Percentiles rank a stretch among this genome's conserved stretches.
These are phyloP conservation scores for Eucalyptus caleyi DNA, from an alignment of 345 rosid species.

Conservation along the genomic window DNA sequence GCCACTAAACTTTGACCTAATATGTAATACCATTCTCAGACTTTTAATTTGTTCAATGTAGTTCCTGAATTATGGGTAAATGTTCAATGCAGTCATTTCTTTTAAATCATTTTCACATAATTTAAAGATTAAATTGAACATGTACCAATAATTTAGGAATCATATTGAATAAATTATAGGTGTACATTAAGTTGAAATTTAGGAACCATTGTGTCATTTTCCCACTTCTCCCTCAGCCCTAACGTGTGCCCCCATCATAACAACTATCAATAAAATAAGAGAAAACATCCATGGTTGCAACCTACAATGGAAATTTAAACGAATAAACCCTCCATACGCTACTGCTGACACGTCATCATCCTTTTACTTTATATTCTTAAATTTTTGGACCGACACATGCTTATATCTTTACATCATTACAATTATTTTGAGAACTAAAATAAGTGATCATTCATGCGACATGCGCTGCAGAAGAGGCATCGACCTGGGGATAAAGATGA, in stretches of 20 bases:
- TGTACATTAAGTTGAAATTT: not conserved
- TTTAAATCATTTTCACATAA: not conserved
- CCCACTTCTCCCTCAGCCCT: not conserved
- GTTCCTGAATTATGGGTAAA: not conserved
- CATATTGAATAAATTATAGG: not conserved
- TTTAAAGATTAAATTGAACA: not conserved
- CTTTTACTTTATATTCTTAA: not conserved
- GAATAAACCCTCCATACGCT: not conserved
- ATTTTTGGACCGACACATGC: no score
- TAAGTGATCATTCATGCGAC: not conserved
- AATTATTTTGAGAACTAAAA: not conserved
- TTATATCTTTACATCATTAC: not conserved
- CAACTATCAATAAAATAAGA: not conserved
- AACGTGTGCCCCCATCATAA: not conserved
- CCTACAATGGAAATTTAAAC: not conserved
- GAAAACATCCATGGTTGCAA: not conserved
- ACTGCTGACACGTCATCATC: not conserved
- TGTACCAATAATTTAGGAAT: not conserved
- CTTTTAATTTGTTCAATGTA: not conserved
- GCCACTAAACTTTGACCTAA: not conserved
- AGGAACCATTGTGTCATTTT: not conserved
- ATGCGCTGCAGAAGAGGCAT: not conserved
- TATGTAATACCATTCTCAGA: not conserved
- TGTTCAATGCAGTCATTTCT: not conserved
- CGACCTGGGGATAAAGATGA: not conserved